These are phyloP conservation scores for Aspergillus fischeri DNA, from an alignment of 2,329 filamentous ascomycete species.

Conservation along the genomic window DNA sequence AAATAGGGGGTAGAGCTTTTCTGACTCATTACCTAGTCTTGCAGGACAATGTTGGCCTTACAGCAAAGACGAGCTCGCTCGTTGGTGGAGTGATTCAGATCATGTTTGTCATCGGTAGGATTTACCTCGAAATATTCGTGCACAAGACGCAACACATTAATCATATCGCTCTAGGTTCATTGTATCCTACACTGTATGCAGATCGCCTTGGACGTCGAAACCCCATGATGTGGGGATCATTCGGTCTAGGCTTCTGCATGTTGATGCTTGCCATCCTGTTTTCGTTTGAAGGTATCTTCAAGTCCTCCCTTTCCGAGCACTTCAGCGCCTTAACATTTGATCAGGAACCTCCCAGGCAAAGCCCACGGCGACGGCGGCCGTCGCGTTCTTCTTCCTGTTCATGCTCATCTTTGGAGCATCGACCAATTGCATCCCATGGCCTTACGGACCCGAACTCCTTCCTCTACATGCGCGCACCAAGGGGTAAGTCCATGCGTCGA, in stretches of 20 bases:
- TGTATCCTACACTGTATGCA: slow-evolving; percentile 45
- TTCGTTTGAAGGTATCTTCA: slow-evolving; percentile 37
- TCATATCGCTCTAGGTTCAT: slow-evolving; percentile 26
- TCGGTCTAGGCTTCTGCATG: slow-evolving; percentile 37
- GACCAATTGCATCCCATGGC: slow-evolving; percentile 49
- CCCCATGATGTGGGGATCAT: slow-evolving; percentile 36
- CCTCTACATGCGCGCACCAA: slow-evolving; percentile 49
- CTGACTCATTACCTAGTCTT: slow-evolving; percentile 29
- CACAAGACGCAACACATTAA: neutral
- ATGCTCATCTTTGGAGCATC: slow-evolving; percentile 44
- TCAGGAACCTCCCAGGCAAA: slow-evolving; percentile 30
- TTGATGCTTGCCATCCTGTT: slow-evolving; percentile 40
- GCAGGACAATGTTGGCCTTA: slow-evolving; percentile 44
- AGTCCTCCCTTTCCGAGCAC: neutral
- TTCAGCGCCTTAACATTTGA: neutral
- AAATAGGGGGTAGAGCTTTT: neutral
- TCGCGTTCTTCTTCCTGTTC: slow-evolving; percentile 48
- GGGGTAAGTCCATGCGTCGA: slow-evolving; percentile 31
- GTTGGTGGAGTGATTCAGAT: slow-evolving; percentile 42
- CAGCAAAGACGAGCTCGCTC: slow-evolving; percentile 42
- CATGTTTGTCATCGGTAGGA: slow-evolving; percentile 27
- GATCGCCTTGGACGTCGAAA: slow-evolving; percentile 39
- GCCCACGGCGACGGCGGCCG: slow-evolving; percentile 42
- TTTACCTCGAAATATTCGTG: neutral
- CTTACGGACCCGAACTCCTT: slow-evolving; percentile 49